These are phyloP conservation scores for Pseudogymnoascus sp. DNA, from an alignment of 2,329 filamentous ascomycete genomes.

Conservation along the genomic window DNA sequence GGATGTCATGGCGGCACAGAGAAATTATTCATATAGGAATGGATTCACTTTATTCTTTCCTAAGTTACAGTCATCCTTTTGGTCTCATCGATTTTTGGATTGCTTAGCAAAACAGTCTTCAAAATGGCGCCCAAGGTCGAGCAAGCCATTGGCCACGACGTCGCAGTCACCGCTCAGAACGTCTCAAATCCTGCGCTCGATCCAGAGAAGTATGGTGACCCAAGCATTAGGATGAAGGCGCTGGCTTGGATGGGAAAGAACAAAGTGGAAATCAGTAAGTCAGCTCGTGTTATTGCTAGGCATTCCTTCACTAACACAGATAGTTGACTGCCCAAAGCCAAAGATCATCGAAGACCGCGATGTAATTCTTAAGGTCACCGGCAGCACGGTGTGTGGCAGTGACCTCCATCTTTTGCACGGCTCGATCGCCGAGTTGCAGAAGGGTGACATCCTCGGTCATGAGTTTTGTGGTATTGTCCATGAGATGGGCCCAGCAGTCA, in stretches of 20 bases:
- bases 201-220: constrained; percentile 39
- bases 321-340: constrained; percentile 59
- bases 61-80: not conserved
- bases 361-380: constrained; percentile 68
- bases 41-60: not conserved
- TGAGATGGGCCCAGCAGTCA: constrained; percentile 40
- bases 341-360: constrained; percentile 64
- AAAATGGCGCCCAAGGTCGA: constrained; percentile 57
- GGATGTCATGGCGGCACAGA: not conserved
- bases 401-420: constrained; percentile 31
- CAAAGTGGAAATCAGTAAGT: constrained; percentile 56
- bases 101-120: not conserved
- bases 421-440: constrained; percentile 36
- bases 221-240: constrained; percentile 66
- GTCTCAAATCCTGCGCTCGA: constrained; percentile 53
- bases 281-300: not conserved
- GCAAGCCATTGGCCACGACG: constrained; percentile 57
- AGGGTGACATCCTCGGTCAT: constrained; percentile 45
- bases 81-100: not conserved
- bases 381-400: constrained; percentile 29
- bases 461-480: constrained; percentile 45
- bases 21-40: not conserved
- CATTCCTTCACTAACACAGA: constrained; percentile 1
- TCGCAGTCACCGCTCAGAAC: constrained; percentile 60
- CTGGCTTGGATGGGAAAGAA: constrained; percentile 78